Percentiles rank a stretch among this genome's conserved stretches.
Conservation (phyloP, 2,329 filamentous ascomycete genomes). For the Sordariomycetes sp. region DNA sequence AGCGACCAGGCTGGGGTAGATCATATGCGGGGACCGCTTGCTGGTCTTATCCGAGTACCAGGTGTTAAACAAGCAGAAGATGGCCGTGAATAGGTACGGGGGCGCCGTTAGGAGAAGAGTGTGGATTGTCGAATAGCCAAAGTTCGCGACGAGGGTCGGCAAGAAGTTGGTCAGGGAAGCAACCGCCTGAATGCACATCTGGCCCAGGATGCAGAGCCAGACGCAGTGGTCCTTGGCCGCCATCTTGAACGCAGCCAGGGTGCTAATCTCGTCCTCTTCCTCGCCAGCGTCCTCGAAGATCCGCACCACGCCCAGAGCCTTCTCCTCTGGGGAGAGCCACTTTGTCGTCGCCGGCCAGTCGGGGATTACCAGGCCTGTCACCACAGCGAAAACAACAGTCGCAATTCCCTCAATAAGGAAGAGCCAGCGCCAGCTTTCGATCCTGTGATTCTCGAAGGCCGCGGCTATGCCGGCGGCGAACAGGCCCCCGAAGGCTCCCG, state of each 20-base stretch:
- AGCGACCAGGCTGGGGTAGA: background rate
- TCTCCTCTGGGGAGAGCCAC: slow-evolving; percentile 34
- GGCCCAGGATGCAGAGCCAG: slow-evolving; percentile 15
- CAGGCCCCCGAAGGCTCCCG: slow-evolving; percentile 52
- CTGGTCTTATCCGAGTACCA: slow-evolving; percentile 9
- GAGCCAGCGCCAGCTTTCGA: slow-evolving; percentile 66
- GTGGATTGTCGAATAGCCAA: slow-evolving; percentile 12
- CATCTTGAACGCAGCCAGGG: slow-evolving; percentile 34
- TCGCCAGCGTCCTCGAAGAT: slow-evolving; percentile 29
- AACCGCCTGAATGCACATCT: slow-evolving; percentile 17
- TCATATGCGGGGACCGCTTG: slow-evolving; percentile 11
- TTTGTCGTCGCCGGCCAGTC: slow-evolving; percentile 47
- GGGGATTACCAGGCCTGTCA: slow-evolving; percentile 39
- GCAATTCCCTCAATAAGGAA: slow-evolving; percentile 58
- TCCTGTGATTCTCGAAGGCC: slow-evolving; percentile 38
- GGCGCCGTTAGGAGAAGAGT: slow-evolving; percentile 16
- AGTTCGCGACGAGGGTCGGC: slow-evolving; percentile 17
- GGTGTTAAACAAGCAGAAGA: slow-evolving; percentile 9
- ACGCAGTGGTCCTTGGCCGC: slow-evolving; percentile 14
- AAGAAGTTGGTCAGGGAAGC: slow-evolving; percentile 20
- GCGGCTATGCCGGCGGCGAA: slow-evolving; percentile 49
- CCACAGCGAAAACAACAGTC: slow-evolving; percentile 31
- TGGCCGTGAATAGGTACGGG: slow-evolving; percentile 12
- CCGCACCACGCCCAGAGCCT: slow-evolving; percentile 27
- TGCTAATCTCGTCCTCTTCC: slow-evolving; percentile 45